Base-by-base conservation (phyloP, 768 basidiomycete species). In the Leccinum disarticulatum region DNA sequence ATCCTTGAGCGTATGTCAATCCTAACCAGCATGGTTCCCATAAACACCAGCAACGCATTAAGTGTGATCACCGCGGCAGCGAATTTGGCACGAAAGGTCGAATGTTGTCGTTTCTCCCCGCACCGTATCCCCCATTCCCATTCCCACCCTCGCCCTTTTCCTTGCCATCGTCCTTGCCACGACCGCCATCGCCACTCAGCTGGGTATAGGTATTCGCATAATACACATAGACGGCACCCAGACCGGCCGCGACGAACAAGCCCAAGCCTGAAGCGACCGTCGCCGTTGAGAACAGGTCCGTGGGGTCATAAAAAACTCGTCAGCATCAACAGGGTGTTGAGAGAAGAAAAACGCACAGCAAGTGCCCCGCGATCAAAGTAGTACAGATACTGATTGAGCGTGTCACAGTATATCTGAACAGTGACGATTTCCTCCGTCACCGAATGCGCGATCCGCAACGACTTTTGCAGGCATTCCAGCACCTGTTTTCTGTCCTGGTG, bases 11-110 rank as follows among this genome's bases (percentile, higher is more conserved):
- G 69, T 96, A 95, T 0, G 93, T 94, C 43, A 97, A 77, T 58
- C 70, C 70, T 71, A 33, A 15, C 27, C 80, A 85, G 81, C 47
- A 28, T 9, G 6, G 17, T 17, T 55, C 64, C n/a, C 56, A 95
- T 74, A 74, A 95, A 95, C 0, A 97, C 97, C 10, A 98, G 69
- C 31, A 90, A 61, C 1, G 91, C 94, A 74, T 98, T 99, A 68
- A 98, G 81, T n/a, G n/a, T n/a, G n/a, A n/a, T n/a, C n/a, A n/a
- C n/a, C 1, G 83, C 83, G 97, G 96, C 54, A 99, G 77, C 1
- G 95, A 95, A 64, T 95, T 98, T 76, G 97, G 95, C 22, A 98
- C 92, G 43, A 99, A 83, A 0, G 92, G 93, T 25, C 88, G 83
- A 22, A 97, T 76, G 61, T 87, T 85, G 47, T 85, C 87, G 66